phyloP scores from a whole-genome alignment of 2,329 filamentous ascomycete species.

The Trichoderma hamatum region DNA sequence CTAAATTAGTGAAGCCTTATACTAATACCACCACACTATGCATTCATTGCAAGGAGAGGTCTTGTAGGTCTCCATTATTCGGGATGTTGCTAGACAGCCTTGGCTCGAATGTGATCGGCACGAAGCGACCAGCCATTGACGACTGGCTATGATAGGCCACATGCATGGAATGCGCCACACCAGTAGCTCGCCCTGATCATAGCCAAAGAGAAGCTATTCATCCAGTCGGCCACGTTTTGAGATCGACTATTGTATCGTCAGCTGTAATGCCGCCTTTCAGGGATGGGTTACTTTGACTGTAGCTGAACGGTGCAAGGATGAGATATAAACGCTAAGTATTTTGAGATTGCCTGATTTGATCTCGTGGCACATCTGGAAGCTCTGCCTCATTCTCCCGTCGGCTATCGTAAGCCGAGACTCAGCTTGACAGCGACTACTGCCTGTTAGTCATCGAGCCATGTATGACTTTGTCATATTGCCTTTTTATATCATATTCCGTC shows the following conservation, averaged over 20 bases:
- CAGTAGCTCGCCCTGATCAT: neutral
- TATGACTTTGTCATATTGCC: neutral
- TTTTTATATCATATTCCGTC: neutral
- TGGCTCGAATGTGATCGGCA: neutral
- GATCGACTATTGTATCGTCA: neutral
- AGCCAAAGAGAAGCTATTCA: neutral
- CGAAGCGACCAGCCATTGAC: neutral
- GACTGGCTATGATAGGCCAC: neutral
- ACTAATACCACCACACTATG: neutral
- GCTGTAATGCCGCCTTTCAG: neutral
- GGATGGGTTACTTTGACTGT: slow-evolving; percentile 4
- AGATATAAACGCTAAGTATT: neutral
- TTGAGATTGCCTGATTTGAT: slow-evolving; percentile 5
- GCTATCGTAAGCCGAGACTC: slow-evolving; percentile 5
- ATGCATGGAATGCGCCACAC: neutral
- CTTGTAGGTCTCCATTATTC: neutral
- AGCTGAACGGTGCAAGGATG: neutral
- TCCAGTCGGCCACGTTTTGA: neutral
- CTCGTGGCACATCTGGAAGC: neutral
- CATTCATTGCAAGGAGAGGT: neutral
- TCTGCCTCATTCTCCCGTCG: slow-evolving; percentile 10
- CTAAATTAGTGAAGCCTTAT: neutral
- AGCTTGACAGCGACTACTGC: neutral
- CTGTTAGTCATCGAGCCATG: neutral
- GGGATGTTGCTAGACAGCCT: neutral